Conservation (phyloP, 2,329 filamentous ascomycete species). For the Ceratocystis cacaofunesta region DNA sequence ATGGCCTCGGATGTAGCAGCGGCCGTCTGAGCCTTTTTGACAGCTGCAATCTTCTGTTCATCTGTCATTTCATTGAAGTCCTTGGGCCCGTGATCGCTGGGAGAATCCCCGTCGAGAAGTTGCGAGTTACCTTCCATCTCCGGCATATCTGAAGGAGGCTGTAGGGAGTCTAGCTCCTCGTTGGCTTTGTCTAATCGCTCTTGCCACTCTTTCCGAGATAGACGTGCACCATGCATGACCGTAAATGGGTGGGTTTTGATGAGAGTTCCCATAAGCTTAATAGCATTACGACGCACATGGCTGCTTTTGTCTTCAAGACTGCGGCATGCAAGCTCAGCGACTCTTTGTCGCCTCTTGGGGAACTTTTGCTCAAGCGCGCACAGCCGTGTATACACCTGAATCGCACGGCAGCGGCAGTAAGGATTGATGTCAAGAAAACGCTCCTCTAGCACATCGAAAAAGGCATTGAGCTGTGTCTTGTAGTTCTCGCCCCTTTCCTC, state of each 20-base stretch:
- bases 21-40: constrained; percentile 71
- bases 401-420: constrained; percentile 79
- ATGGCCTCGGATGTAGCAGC: constrained; percentile 80
- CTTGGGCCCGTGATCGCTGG: constrained; percentile 47
- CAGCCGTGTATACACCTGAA: constrained; percentile 84
- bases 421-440: constrained; percentile 93
- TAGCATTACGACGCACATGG: constrained; percentile 86
- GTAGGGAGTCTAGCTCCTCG: constrained; percentile 62
- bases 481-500: constrained; percentile 85
- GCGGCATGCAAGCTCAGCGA: constrained; percentile 70
- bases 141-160: constrained; percentile 59
- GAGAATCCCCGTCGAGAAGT: constrained; percentile 77
- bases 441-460: constrained; percentile 93
- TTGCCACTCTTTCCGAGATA: constrained; percentile 76
- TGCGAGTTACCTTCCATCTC: constrained; percentile 62
- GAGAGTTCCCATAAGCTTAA: constrained; percentile 75
- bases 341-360: constrained; percentile 76
- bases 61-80: constrained; percentile 72
- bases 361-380: constrained; percentile 95
- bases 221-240: constrained; percentile 74
- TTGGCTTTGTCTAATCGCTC: constrained; percentile 70
- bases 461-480: constrained; percentile 89
- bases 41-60: constrained; percentile 56
- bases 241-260: constrained; percentile 93
- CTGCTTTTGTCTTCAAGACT: constrained; percentile 97